Base-by-base conservation (phyloP, 257 asterid species). In the Sherardia arvensis region DNA sequence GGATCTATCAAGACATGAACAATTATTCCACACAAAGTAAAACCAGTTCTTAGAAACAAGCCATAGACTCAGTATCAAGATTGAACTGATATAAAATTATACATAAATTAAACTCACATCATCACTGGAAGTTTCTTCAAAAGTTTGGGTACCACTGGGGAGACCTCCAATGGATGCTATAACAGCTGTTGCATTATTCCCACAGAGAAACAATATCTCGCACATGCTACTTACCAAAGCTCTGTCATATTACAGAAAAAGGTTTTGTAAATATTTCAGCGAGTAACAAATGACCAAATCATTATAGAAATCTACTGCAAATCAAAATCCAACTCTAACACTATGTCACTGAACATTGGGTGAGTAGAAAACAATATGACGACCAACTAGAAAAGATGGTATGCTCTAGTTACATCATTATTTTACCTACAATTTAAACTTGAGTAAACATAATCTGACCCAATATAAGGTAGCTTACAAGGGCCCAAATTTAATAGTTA, bases 191-290 rank as follows among this genome's bases (percentile, higher is more conserved):
- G 82, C 78, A 75, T 78, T 83, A 49, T 73, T 81, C 77, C 97
- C 99, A 64, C 95, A 90, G 45, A 83, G 84, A 84, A 93, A 93
- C 76, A 90, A 90, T 65, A 93, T 87, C 84, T 93, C 99, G 34
- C 80, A 67, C 95, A 93, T 93, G 74, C 95, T 86, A 73, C 77
- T 90, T 59, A 93, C 88, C 85, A 90, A 75, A 69, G 99, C 95
- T 71, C 97, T 93, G 95, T 64, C 45, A 51, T 58, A 64, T 68
- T 66, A 69, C 36, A 70, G 64, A 65, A 65, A 28, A 69, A 59
- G 22, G 12, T 49, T 38, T 53, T 58, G 32, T 51, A 26, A 70
- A 72, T 66, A 71, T 61, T 61, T 7, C 14, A 12, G 51, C 22
- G 29, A 70, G 36, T 23, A 56, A 62, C 8, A 21, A 22, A n/a